Evolutionary conservation across 1,284 basidiomycete genomes (phyloP).

Genomic region (Heterobasidion annosum): DNA sequence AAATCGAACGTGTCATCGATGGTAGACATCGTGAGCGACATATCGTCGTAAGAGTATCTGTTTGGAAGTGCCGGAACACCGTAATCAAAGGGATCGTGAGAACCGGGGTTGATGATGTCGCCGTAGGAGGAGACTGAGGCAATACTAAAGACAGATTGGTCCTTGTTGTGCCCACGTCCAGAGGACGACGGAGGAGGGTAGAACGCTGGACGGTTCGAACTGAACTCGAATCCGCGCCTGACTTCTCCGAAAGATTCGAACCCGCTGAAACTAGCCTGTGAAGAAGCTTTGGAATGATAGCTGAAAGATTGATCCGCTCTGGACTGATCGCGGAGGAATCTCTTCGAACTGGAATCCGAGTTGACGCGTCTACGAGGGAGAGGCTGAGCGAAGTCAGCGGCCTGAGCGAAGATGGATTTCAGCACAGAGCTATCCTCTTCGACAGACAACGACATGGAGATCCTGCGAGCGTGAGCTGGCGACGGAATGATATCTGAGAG

Average conservation of each 20-base stretch:
- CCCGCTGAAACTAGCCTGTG: constrained; percentile 56
- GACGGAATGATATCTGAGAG: constrained; percentile 71
- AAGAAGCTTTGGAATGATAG: constrained; percentile 37
- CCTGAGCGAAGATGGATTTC: constrained; percentile 49
- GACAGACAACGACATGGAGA: constrained; percentile 35
- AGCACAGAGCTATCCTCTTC: constrained; percentile 49
- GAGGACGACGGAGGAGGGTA: constrained; percentile 43
- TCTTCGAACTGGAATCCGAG: constrained; percentile 36
- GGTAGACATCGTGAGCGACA: constrained; percentile 44
- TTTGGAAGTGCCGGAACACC: constrained; percentile 40
- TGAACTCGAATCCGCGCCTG: constrained; percentile 65
- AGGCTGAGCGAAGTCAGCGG: constrained; percentile 14
- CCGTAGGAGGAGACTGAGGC: constrained; percentile 80
- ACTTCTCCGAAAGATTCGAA: constrained; percentile 70
- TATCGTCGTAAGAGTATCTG: constrained; percentile 47
- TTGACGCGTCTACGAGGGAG: constrained; percentile 26
- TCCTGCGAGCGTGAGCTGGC: constrained; percentile 34
- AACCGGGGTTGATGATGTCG: constrained; percentile 51
- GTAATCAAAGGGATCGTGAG: constrained; percentile 70
- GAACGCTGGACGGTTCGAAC: constrained; percentile 48
- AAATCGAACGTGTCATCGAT: constrained; percentile 72
- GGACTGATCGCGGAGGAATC: constrained; percentile 15
- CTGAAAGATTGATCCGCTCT: constrained; percentile 11
- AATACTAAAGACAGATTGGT: constrained; percentile 67
- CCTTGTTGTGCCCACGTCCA: constrained; percentile 30